A percentile compares a stretch with the other conserved stretches of the same genome.
phyloP scores from a whole-genome alignment of 192 early-diverging fungal species.

The Oehlia diaphana region DNA sequence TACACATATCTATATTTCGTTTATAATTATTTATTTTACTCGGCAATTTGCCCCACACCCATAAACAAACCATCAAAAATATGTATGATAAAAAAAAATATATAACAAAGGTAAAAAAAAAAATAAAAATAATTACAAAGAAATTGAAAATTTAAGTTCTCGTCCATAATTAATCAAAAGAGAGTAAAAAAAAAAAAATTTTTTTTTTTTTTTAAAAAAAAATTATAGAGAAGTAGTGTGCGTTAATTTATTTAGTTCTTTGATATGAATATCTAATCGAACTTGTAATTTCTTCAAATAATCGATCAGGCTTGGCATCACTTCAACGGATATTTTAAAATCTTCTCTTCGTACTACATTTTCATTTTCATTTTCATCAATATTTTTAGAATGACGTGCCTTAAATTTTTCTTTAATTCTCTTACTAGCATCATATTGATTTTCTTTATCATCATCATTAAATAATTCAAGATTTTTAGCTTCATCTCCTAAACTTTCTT shows the following conservation, averaged over 20 bases:
- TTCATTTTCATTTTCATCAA: constrained; percentile 1
- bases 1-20: background rate
- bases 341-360: constrained; percentile 41
- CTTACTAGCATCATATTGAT: background rate
- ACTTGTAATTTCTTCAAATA: constrained; percentile 39
- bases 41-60: too few species aligned
- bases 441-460: constrained; percentile 15
- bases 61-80: too few species aligned
- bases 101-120: too few species aligned
- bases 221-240: too few species aligned
- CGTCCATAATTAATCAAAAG: too few species aligned
- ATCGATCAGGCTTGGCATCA: constrained; percentile 41
- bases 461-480: constrained; percentile 29
- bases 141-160: too few species aligned
- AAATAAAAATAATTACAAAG: too few species aligned
- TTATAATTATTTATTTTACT: background rate
- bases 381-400: too few species aligned
- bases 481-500: constrained; percentile 37
- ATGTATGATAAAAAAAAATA: background rate
- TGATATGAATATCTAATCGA: constrained; percentile 35
- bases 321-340: constrained; percentile 41
- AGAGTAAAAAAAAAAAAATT: too few species aligned
- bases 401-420: too few species aligned
- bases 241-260: constrained; percentile 28
- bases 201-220: too few species aligned